These are phyloP conservation scores for Linum tenue DNA, from an alignment of 345 rosid genomes.

Conservation along the genomic window DNA sequence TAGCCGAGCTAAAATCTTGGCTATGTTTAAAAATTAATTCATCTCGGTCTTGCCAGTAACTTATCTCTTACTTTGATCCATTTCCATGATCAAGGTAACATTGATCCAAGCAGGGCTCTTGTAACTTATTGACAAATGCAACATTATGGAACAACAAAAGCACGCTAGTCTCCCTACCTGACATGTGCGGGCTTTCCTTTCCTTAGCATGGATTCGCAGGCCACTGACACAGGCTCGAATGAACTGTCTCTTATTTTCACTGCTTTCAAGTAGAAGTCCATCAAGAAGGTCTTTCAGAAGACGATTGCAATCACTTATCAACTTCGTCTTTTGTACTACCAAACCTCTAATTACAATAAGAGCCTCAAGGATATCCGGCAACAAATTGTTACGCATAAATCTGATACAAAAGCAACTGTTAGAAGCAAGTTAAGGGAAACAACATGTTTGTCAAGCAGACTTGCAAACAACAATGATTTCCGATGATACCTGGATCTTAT, in stretches of 20 bases:
- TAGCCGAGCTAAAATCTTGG: no score
- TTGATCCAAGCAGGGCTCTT: not conserved
- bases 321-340: conserved; percentile 95
- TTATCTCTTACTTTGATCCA: not conserved
- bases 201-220: conserved; percentile 78
- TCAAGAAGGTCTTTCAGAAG: conserved; percentile 88
- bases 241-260: conserved; percentile 87
- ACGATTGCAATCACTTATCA: conserved; percentile 87
- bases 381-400: conserved; percentile 82
- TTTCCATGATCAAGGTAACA: not conserved
- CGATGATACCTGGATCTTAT: conserved; percentile 75
- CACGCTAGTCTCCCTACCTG: conserved; percentile 37
- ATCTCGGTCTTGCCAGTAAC: not conserved
- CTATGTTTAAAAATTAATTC: not conserved
- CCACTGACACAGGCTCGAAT: conserved; percentile 89
- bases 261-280: conserved; percentile 91
- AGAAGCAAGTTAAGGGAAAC: conserved; percentile 11
- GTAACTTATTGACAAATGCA: not conserved
- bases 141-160: not conserved
- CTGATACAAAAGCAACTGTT: conserved; percentile 33
- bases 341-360: conserved; percentile 89
- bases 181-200: conserved; percentile 76
- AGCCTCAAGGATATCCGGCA: conserved; percentile 87
- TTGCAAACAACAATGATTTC: conserved; percentile 29
- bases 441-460: conserved; percentile 5